Evolutionary conservation across 73 alveolate species (phyloP), one percentile per base, ranked within the genome.

Genomic region (Blepharisma japonicum): DNA sequence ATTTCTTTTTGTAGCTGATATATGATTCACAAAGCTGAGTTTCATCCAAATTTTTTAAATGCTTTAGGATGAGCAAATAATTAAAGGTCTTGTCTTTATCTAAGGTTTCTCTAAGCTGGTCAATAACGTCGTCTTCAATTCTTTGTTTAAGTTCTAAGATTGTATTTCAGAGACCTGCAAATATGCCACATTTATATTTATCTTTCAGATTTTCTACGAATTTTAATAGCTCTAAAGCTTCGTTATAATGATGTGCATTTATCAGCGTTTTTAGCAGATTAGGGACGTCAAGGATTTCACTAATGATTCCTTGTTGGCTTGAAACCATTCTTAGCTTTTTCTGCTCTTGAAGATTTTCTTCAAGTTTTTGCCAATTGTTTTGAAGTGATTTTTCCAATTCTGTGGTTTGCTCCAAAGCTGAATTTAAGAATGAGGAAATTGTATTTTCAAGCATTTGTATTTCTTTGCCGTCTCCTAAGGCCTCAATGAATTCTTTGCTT

Each of bases 191-290:
- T 61, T n/a, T 9, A 32, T 32, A 32, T 0, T 32, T 32, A 25
- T 11, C 47, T 61, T n/a, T n/a, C 6, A 61, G 14, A 14, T 25
- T n/a, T 25, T 61, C 74, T n/a, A 25, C 11, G 23, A 61, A 61
- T 14, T 18, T n/a, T 61, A 61, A 61, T 18, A 61, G 74, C 18
- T 61, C 50, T 14, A 61, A 39, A 25, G 74, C 74, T 61, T 61
- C 74, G 2, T 61, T 61, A 48, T 61, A 61, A 25, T 61, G 74
- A 8, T 25, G 14, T 0, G 74, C 14, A 25, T 61, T 61, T 9
- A 61, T n/a, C 11, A 61, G 47, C 2, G 14, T 61, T 61, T 25
- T 61, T 25, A 61, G 39, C 5, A 61, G 47, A 2, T 0, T 4
- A 25, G 74, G 74, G 48, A 61, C 23, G 2, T 61, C 74, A 8